phyloP scores from a whole-genome alignment of 352 stramenopile species.

The Phytophthora meadii region DNA sequence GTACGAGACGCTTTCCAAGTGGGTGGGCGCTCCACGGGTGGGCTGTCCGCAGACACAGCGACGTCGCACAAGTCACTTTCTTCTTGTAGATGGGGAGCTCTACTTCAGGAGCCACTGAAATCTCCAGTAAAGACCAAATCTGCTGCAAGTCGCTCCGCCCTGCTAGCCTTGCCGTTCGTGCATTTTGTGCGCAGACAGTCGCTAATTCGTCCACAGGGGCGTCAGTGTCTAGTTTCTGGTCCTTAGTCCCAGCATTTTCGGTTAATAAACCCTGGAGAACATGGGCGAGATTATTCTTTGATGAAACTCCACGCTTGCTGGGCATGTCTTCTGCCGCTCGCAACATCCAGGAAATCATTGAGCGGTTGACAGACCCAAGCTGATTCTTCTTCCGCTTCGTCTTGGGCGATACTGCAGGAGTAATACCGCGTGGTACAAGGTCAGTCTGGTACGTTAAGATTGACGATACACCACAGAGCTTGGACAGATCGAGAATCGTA shows the following conservation, averaged over 20 bases:
- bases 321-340: conserved; percentile 48
- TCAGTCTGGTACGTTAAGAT: conserved; percentile 75
- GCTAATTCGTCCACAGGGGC: conserved; percentile 26
- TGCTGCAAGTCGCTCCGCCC: conserved; percentile 77
- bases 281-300: conserved; percentile 49
- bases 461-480: conserved; percentile 76
- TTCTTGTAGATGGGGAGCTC: conserved; percentile 60
- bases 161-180: conserved; percentile 55
- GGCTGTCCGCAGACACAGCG: conserved; percentile 46
- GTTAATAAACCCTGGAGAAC: conserved; percentile 53
- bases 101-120: conserved; percentile 62
- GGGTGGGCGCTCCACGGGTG: conserved; percentile 84
- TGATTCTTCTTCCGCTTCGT: conserved; percentile 26
- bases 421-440: conserved; percentile 30
- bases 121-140: conserved; percentile 82
- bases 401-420: conserved; percentile 18
- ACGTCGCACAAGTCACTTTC: conserved; percentile 19
- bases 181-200: conserved; percentile 68
- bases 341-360: conserved; percentile 71
- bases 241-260: conserved; percentile 11
- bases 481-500: conserved; percentile 75
- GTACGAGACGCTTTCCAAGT: conserved; percentile 77
- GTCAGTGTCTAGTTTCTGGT: conserved; percentile 8
- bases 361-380: conserved; percentile 44
- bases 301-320: conserved; percentile 23